These are phyloP conservation scores for Globisporangium paroecandrum DNA, from an alignment of 352 stramenopile species.

Conservation along the genomic window DNA sequence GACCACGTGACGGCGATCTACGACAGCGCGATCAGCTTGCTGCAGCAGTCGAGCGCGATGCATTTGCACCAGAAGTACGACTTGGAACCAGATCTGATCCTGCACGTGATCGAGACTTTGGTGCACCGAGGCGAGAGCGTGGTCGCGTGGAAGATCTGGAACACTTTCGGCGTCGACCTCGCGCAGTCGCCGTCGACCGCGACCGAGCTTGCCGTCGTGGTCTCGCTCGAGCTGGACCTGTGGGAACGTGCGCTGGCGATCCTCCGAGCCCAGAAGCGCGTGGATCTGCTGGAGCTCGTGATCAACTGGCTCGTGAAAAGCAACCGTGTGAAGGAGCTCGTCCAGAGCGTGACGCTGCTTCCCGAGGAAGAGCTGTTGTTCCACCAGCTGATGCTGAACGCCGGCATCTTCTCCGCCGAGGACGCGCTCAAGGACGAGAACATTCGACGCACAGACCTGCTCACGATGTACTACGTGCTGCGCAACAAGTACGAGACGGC, in stretches of 20 bases:
- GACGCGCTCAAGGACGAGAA: constrained; percentile 63
- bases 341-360: constrained; percentile 57
- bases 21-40: constrained; percentile 46
- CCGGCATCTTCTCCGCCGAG: constrained; percentile 35
- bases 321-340: constrained; percentile 67
- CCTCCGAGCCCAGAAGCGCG: constrained; percentile 49
- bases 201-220: constrained; percentile 71
- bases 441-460: constrained; percentile 71
- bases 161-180: constrained; percentile 67
- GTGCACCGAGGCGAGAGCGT: constrained; percentile 70
- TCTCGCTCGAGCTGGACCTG: constrained; percentile 69
- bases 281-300: constrained; percentile 57
- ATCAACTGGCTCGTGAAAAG: constrained; percentile 75
- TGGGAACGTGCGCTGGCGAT: constrained; percentile 73
- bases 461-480: constrained; percentile 84
- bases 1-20: constrained; percentile 66
- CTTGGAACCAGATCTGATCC: constrained; percentile 61
- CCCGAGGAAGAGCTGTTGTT: constrained; percentile 54
- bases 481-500: constrained; percentile 68
- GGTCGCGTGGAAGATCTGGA: constrained; percentile 85
- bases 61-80: constrained; percentile 76
- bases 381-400: constrained; percentile 76
- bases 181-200: constrained; percentile 37
- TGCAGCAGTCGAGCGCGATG: constrained; percentile 74
- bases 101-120: constrained; percentile 76